These are phyloP conservation scores for Aquilaria agallochum DNA, from an alignment of 441 rosid species.

Conservation along the genomic window DNA sequence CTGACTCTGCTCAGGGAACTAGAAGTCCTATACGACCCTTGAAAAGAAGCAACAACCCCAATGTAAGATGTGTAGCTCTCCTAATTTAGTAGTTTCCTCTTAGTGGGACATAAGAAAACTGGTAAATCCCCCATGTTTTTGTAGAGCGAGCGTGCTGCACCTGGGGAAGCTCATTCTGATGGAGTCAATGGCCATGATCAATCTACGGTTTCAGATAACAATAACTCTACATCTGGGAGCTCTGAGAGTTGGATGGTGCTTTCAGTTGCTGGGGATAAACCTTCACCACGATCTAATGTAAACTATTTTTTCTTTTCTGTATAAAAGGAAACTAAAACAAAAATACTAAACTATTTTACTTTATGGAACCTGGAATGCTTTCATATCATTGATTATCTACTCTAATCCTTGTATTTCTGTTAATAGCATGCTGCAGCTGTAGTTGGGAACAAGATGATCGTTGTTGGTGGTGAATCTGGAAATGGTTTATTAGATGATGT, in stretches of 20 bases:
- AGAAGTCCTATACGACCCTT: constrained; percentile 74
- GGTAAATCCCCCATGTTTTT: constrained; percentile 18
- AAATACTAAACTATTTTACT: no score
- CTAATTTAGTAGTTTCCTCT: constrained; percentile 1
- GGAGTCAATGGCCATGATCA: constrained; percentile 50
- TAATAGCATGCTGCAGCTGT: constrained; percentile 89
- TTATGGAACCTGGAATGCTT: no score
- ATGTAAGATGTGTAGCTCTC: constrained; percentile 37
- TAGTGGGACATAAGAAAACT: constrained; percentile 1
- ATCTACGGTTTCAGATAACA: constrained; percentile 40
- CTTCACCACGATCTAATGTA: constrained; percentile 85
- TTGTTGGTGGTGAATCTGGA: constrained; percentile 94
- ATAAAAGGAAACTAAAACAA: no score
- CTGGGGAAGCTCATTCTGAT: constrained; percentile 44
- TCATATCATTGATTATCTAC: no score
- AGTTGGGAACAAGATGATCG: constrained; percentile 93
- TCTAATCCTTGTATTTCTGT: constrained; percentile 1
- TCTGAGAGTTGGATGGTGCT: constrained; percentile 86
- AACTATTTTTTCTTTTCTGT: neutral
- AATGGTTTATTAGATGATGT: constrained; percentile 89
- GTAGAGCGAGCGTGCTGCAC: constrained; percentile 50
- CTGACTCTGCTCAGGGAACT: constrained; percentile 65
- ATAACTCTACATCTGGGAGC: constrained; percentile 32
- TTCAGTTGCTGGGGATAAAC: constrained; percentile 78
- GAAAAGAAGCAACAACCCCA: constrained; percentile 46